These are phyloP conservation scores for Termitomyces sp. DNA, from an alignment of 768 basidiomycete genomes.

Conservation along the genomic window DNA sequence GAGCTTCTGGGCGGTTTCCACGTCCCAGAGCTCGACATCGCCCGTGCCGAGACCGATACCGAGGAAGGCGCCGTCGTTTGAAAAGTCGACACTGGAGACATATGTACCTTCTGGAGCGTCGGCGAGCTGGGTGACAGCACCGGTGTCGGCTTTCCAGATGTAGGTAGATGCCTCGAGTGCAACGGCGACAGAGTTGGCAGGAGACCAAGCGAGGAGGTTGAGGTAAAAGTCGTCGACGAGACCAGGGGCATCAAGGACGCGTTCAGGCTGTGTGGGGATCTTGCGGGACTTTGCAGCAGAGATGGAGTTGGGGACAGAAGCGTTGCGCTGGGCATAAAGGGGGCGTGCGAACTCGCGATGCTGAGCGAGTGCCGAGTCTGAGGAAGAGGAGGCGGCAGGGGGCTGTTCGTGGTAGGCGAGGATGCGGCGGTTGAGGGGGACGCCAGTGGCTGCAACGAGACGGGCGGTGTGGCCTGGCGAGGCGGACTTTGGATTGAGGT, in stretches of 20 bases:
- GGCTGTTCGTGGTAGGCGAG: conserved; percentile 88
- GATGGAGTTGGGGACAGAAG: conserved; percentile 58
- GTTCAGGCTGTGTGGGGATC: conserved; percentile 82
- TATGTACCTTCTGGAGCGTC: conserved; percentile 74
- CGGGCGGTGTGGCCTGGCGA: conserved; percentile 80
- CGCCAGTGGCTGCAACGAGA: conserved; percentile 69
- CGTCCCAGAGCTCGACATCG: conserved; percentile 94
- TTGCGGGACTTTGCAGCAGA: conserved; percentile 68
- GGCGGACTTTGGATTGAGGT: conserved; percentile 49
- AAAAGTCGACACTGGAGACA: conserved; percentile 74
- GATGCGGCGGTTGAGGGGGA: conserved; percentile 76
- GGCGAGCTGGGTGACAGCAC: conserved; percentile 72
- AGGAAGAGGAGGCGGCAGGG: conserved; percentile 60
- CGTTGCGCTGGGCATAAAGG: conserved; percentile 62
- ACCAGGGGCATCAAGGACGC: conserved; percentile 94
- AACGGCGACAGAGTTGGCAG: conserved; percentile 82
- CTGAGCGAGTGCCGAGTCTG: conserved; percentile 67
- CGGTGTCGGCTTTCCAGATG: conserved; percentile 92
- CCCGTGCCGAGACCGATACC: conserved; percentile 79
- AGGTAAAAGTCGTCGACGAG: conserved; percentile 96
- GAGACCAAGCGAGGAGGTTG: conserved; percentile 89
- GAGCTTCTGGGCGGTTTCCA: conserved; percentile 70
- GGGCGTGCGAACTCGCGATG: conserved; percentile 78
- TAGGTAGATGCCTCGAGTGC: conserved; percentile 85
- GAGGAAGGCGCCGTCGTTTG: conserved; percentile 75